phyloP scores from a whole-genome alignment of 495 filamentous ascomycete species.

The Penicillium riverlandense region DNA sequence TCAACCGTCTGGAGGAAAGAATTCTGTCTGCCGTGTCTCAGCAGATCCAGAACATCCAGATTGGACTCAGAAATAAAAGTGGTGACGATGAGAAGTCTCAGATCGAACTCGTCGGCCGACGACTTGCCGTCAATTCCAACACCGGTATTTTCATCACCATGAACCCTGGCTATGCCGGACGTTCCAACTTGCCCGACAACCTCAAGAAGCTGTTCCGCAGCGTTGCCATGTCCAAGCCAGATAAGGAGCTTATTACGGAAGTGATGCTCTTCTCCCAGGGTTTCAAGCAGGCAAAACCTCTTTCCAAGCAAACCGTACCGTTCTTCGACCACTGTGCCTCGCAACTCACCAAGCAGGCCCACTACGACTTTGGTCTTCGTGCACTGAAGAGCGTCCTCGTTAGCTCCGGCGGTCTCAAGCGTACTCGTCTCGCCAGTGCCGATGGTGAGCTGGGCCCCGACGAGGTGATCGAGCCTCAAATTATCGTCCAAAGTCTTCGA shows the following conservation, averaged over 20 bases:
- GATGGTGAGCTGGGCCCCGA: conserved; percentile 56
- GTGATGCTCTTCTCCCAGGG: conserved; percentile 99
- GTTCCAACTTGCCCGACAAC: conserved; percentile 97
- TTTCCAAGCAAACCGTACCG: conserved; percentile 91
- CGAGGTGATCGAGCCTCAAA: conserved; percentile 85
- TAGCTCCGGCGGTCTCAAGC: conserved; percentile 92
- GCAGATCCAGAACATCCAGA: conserved; percentile 97
- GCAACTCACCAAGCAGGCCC: conserved; percentile 85
- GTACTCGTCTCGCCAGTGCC: conserved; percentile 59
- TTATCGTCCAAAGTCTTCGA: conserved; percentile 95
- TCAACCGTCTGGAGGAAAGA: conserved; percentile 94
- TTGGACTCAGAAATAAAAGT: conserved; percentile 66
- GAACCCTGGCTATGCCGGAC: conserved; percentile 98
- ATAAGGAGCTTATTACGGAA: conserved; percentile 98
- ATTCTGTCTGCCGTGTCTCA: conserved; percentile 97
- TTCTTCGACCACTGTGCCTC: conserved; percentile 90
- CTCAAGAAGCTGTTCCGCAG: conserved; percentile 98
- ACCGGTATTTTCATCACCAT: conserved; percentile 99
- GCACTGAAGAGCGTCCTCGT: conserved; percentile 97
- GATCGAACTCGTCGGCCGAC: conserved; percentile 88
- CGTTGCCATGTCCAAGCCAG: conserved; percentile 98
- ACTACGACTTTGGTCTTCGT: conserved; percentile 97
- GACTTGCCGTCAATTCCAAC: conserved; percentile 77
- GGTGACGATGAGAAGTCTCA: conserved; percentile 68
- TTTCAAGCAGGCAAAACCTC: conserved; percentile 87